Evolutionary conservation across 495 filamentous ascomycete genomes (phyloP), one percentile per base, ranked within the genome.

Genomic region (Xylaria curta): DNA sequence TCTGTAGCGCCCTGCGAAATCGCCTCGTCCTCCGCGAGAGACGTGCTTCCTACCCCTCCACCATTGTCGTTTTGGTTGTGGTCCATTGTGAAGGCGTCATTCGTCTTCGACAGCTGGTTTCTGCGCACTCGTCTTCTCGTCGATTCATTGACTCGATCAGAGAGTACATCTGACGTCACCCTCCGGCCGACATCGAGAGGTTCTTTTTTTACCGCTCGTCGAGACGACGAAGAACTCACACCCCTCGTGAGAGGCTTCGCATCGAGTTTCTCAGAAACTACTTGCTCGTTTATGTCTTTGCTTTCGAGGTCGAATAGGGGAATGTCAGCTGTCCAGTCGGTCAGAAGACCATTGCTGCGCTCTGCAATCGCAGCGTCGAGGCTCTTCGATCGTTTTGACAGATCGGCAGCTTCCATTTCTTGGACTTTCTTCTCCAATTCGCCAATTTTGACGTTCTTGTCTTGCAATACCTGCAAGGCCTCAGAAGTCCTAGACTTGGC

Each of bases 361-460:
- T 68, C 68, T 62, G 72, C 54, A 53, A 66, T 68, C 9, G 56
- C 60, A n/a, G 66, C 51, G 42, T 77, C 72, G 0, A 79, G 59
- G 15, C 49, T 36, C 47, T 72, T 77, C 6, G 74, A 67, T 19
- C 42, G 59, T 26, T 71, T 79, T 17, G 72, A 66, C 12, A 51
- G 60, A 44, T 72, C 69, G 40, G 76, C 76, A 72, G 76, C 60
- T 64, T 79, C 72, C 49, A 91, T 77, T 0, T 80, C 78, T 24
- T 77, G 72, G 42, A 91, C 85, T 61, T 91, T 86, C 66, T 87
- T 87, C 74, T 88, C 85, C 10, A 92, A 81, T 24, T 86, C 84
- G 6, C 86, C 83, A 15, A 89, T 89, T 75, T 91, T 91, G 65
- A 87, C 84, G 69, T 92, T 89, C 40, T 91, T 91, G 75, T 87